Base-by-base conservation (phyloP, 164 flowering plant genomes). In the Houttuynia cordata region DNA sequence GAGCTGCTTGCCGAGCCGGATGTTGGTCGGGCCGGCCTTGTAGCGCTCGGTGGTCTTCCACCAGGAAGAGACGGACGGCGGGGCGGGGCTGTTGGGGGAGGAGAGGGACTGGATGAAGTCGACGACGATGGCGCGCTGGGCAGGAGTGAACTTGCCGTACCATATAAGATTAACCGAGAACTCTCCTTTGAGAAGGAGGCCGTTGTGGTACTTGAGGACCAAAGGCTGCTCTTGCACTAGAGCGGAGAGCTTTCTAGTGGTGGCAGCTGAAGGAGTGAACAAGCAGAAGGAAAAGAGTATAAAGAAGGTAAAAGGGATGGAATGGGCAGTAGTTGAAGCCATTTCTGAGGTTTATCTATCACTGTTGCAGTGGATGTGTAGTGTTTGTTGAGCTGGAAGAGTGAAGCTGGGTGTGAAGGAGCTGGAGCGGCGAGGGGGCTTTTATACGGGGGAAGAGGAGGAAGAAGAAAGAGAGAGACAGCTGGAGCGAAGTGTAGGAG, bases 51-150 rank as follows among this genome's bases (percentile, higher is more conserved):
- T 75, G 25, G 71, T 64, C 30, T 75, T 70, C 96, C 89, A 85
- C 89, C 96, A 87, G 18, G 81, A 37, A 51, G 86, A 58, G 10
- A 84, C 90, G 0, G 92, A 76, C 0, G 86, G 86, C 17, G 67
- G 68, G 58, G 4, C 40, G 6, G 57, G 24, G 22, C 8, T 40
- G 8, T 7, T 17, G 13, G 18, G 37, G 13, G 58, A 23, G 25
- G 41, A 13, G 20, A 22, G 22, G 49, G 49, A 42, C 49, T 42
- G 49, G 10, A 42, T 14, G 49, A 42, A 42, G 51, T 19, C 52
- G 57, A 60, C 47, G 34, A 73, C 34, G 62, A 70, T 63, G 39
- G 74, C 64, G 7, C 67, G 34, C 60, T 70, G 74, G 49, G 67
- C 42, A 0, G 74, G 69, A 9, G 55, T 62, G 64, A 74, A 74